Evolutionary conservation across 2,329 filamentous ascomycete genomes (phyloP).

Genomic region (Aureobasidium sp.): DNA sequence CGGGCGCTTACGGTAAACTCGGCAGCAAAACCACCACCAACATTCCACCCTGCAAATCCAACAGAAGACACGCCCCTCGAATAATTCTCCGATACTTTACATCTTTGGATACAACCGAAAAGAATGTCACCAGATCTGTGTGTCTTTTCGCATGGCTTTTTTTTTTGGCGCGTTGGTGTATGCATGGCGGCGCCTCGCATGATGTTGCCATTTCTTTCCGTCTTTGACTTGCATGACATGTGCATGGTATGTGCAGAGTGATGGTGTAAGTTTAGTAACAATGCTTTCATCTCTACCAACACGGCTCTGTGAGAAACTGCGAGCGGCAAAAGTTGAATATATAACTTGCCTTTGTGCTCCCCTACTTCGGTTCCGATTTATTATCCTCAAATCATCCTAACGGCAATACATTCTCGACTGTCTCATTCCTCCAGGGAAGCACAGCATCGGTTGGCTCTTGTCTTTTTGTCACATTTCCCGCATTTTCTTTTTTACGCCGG

Average conservation of each 20-base stretch:
- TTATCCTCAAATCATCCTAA: neutral
- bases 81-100: neutral
- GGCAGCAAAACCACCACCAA: neutral
- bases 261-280: slow-evolving; percentile 1
- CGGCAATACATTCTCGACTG: neutral
- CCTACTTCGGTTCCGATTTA: neutral
- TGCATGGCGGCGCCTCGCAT: slow-evolving; percentile 12
- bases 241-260: slow-evolving; percentile 1
- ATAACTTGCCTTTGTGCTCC: slow-evolving; percentile 5
- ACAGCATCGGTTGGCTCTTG: slow-evolving; percentile 4
- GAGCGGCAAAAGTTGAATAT: neutral
- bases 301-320: neutral
- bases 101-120: too few species aligned
- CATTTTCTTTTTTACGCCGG: neutral
- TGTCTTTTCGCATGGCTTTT: neutral
- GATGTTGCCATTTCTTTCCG: neutral
- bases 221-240: slow-evolving; percentile 14
- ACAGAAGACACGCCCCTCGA: neutral
- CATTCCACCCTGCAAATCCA: neutral
- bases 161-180: neutral
- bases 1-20: slow-evolving; percentile 1
- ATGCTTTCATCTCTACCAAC: slow-evolving; percentile 1
- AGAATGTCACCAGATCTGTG: neutral
- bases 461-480: neutral
- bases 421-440: neutral